Evolutionary conservation across 345 rosid species (phyloP), one percentile per base, ranked within the genome.

Genomic region (Gossypium stocksii): DNA sequence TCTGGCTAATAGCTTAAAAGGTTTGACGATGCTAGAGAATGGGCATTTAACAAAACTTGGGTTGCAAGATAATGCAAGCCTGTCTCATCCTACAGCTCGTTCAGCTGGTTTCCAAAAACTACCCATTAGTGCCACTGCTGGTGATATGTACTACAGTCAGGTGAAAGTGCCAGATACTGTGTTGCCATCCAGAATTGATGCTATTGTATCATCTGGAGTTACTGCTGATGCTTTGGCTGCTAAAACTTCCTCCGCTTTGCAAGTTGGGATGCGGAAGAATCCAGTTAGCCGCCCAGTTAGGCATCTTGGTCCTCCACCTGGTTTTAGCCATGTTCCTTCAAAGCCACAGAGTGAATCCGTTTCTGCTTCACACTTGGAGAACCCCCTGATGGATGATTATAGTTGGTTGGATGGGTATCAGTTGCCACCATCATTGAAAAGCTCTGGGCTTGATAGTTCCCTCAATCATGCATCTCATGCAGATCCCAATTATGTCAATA

Each of bases 351-450:
- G 52, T 66, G 97, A 82, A 71, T 82, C 83, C 12, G 44, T 79
- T 75, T 78, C 90, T 63, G 86, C 80, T 75, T 77, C 82, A 1
- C 85, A 78, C 66, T 19, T 84, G 65, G 87, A 74, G 63, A 82
- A 76, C 83, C 74, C 79, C 17, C 71, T 79, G 49, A 81, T 63
- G 79, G 99, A 95, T 89, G 97, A 95, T 82, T 95, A 95, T 83
- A 90, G 96, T 78, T 95, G 99, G 99, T 84, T 93, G 88, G 99
- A 95, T 88, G 99, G 97, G 60, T 93, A 95, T 84, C 92, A 90
- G 82, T 71, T 87, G 76, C 80, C 89, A 5, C 77, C 89, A 11
- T 83, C 93, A 72, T 62, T 85, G n/a, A 88, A 77, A 74, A 82
- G 80, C 77, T 46, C 74, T 3, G 90, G 82, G 29, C 71, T 87